Base-by-base conservation (phyloP, 176 grass and related monocot species). In the Oryza meyeriana region DNA sequence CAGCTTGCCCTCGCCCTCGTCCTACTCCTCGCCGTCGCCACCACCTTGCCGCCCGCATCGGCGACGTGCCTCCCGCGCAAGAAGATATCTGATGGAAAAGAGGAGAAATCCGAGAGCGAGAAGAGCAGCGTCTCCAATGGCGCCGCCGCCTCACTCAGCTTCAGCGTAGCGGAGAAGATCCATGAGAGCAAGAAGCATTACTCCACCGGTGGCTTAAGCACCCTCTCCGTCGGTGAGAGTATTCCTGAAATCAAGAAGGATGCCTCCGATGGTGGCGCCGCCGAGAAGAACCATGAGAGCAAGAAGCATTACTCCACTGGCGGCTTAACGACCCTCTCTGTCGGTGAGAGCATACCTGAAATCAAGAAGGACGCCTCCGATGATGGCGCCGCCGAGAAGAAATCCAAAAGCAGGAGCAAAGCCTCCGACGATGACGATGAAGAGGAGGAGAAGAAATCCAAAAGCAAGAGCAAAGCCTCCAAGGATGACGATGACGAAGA, bases 1-100 rank as follows among this genome's bases (percentile, higher is more conserved):
- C 48, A 55, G n/a, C 61, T 88, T 12, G 32, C 75, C 41, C 31
- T 90, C 35, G 18, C 27, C 7, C 24, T 86, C 32, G 30, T 88
- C 34, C 39, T 87, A 10, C 32, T 83, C 44, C 22, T 89, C 13
- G 8, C 27, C 48, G 22, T 70, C 29, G 4, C 69, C n/a, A 29
- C 63, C 33, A 36, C 41, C 0, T n/a, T 61, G 6, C 20, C 18
- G 3, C 27, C 66, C 0, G 84, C 25, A 18, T 38, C 64, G 2
- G 80, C 50, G 16, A 12, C 31, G 0, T 88, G 79, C 20, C 5
- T 71, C 36, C 20, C 74, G 1, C 55, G 28, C 45, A 69, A 63
- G 16, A 71, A 84, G 39, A 83, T 70, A 34, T 14, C 14, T 1
- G 74, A 78, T 12, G 16, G 17, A 5, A 17, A 59, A 18, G 55